Evolutionary conservation across 1,284 basidiomycete genomes (phyloP).

Genomic region (Cutaneotrichosporon curvatum): DNA sequence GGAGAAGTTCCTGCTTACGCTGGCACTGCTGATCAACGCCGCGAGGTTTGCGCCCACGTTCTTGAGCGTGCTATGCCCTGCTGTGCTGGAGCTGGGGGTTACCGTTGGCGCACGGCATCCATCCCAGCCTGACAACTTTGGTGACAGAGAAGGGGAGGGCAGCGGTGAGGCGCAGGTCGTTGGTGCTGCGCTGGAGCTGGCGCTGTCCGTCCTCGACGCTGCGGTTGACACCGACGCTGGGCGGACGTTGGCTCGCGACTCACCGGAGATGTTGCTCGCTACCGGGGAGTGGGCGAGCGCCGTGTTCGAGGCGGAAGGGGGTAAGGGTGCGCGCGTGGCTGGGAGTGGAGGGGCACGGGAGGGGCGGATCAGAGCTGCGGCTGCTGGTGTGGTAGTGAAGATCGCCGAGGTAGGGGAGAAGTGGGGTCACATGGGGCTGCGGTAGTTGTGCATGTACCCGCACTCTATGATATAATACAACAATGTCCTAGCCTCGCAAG

Average conservation of each 20-base stretch:
- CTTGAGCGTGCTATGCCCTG: conserved; percentile 69
- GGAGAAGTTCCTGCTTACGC: conserved; percentile 64
- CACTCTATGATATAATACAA: no score
- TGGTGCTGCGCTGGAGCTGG: conserved; percentile 65
- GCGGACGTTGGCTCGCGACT: conserved; percentile 63
- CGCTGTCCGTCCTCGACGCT: conserved; percentile 67
- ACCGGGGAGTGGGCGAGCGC: conserved; percentile 71
- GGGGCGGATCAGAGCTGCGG: conserved; percentile 55
- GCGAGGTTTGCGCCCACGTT: conserved; percentile 70
- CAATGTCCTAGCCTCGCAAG: no score
- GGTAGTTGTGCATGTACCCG: background rate
- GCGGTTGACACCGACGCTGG: conserved; percentile 70
- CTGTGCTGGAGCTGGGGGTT: conserved; percentile 70
- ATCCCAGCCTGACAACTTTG: background rate
- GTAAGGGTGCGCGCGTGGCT: conserved; percentile 53
- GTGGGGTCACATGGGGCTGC: conserved; percentile 52
- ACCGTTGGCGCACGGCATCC: conserved; percentile 64
- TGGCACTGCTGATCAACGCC: conserved; percentile 74
- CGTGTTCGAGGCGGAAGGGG: conserved; percentile 61
- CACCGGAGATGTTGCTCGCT: conserved; percentile 62
- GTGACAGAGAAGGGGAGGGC: conserved; percentile 4
- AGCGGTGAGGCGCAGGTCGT: conserved; percentile 60
- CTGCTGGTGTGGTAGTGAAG: conserved; percentile 73
- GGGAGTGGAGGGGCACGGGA: conserved; percentile 51
- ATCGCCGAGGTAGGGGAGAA: conserved; percentile 65